Evolutionary conservation across 2,329 filamentous ascomycete genomes (phyloP).

Genomic region (Myotisia sp.): DNA sequence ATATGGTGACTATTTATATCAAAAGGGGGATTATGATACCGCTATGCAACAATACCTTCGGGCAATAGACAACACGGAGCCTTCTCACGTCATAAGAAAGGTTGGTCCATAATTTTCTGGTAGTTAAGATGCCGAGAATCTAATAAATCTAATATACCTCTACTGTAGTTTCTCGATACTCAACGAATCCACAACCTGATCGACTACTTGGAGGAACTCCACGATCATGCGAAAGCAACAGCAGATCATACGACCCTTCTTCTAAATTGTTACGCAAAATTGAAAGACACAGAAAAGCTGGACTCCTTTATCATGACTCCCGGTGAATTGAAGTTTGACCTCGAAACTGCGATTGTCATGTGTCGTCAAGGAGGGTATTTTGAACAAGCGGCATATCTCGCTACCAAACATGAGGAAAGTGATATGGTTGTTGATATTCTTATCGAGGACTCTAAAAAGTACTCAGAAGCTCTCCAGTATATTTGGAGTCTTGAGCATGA

Average conservation of each 20-base stretch:
- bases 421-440: slow-evolving; percentile 90
- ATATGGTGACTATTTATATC: slow-evolving; percentile 88
- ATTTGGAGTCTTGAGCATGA: slow-evolving; percentile 77
- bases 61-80: slow-evolving; percentile 90
- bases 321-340: slow-evolving; percentile 85
- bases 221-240: slow-evolving; percentile 84
- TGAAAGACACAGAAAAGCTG: slow-evolving; percentile 92
- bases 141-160: not conserved
- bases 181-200: slow-evolving; percentile 96
- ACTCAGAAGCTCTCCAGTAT: slow-evolving; percentile 74
- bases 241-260: slow-evolving; percentile 89
- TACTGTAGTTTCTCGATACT: slow-evolving; percentile 68
- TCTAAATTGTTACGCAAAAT: slow-evolving; percentile 91
- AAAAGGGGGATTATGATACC: slow-evolving; percentile 88
- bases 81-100: slow-evolving; percentile 90
- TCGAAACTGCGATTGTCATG: slow-evolving; percentile 95
- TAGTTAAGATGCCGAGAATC: slow-evolving; percentile 12
- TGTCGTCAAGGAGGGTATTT: slow-evolving; percentile 94
- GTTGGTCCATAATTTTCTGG: slow-evolving; percentile 49
- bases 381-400: slow-evolving; percentile 89
- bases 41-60: slow-evolving; percentile 98
- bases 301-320: slow-evolving; percentile 95
- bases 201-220: slow-evolving; percentile 88
- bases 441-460: slow-evolving; percentile 87
- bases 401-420: slow-evolving; percentile 84